Percentiles rank a stretch among this genome's conserved stretches.
These are phyloP conservation scores for Globisporangium cystogenes DNA, from an alignment of 352 stramenopile genomes.

Conservation along the genomic window DNA sequence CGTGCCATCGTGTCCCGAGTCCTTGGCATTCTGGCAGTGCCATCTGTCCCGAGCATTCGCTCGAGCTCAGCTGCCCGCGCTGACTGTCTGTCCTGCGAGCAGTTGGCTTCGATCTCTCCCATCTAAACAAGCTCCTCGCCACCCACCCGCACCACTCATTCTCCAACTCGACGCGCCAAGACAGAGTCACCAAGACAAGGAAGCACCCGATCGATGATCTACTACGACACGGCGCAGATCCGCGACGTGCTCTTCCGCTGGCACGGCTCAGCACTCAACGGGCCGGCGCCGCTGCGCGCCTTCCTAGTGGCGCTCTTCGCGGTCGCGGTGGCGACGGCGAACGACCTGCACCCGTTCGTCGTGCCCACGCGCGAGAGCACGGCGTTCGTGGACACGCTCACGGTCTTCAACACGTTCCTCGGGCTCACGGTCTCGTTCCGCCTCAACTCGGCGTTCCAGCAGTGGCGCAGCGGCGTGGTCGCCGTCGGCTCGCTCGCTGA, in stretches of 20 bases:
- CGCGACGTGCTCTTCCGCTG: constrained; percentile 54
- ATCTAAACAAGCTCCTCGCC: too few relatives aligned
- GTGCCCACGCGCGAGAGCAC: constrained; percentile 57
- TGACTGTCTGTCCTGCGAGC: too few relatives aligned
- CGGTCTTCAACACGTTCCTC: constrained; percentile 85
- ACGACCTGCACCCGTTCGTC: constrained; percentile 59
- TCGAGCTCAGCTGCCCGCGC: too few relatives aligned
- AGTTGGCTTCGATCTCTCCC: too few relatives aligned
- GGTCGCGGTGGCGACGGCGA: constrained; percentile 34
- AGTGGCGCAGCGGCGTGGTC: constrained; percentile 70
- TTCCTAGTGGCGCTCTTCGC: constrained; percentile 68
- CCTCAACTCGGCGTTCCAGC: constrained; percentile 75
- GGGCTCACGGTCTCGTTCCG: constrained; percentile 76
- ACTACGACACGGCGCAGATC: constrained; percentile 66
- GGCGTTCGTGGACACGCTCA: constrained; percentile 73
- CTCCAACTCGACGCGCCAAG: background rate
- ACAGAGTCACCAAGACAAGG: background rate
- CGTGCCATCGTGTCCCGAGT: too few relatives aligned
- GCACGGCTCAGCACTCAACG: constrained; percentile 75
- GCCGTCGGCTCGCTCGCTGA: constrained; percentile 58
- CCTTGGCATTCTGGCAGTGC: too few relatives aligned
- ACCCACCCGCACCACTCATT: background rate
- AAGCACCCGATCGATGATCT: constrained; percentile 56
- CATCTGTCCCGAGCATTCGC: too few relatives aligned
- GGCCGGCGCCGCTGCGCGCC: constrained; percentile 49